phyloP scores from a whole-genome alignment of 805 yeast species.

The Ogataea trehalophila region DNA sequence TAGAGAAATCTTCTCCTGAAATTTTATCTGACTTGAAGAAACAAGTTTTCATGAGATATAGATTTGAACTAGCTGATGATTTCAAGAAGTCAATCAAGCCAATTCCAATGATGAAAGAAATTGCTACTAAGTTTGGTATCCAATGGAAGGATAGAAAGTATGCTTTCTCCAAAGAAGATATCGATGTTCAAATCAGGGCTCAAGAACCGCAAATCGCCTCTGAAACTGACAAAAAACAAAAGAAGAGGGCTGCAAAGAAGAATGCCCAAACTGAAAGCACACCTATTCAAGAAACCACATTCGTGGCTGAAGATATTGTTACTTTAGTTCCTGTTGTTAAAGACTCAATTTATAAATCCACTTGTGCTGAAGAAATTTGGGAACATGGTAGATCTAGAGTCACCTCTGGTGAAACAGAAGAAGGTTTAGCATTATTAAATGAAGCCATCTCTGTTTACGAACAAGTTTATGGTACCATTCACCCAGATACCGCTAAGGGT shows the following conservation, averaged over 20 bases:
- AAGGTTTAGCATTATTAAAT: conserved; percentile 57
- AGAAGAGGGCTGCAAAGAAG: conserved; percentile 29
- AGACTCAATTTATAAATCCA: conserved; percentile 60
- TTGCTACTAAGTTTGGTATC: conserved; percentile 76
- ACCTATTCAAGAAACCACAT: conserved; percentile 34
- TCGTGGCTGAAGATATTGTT: conserved; percentile 56
- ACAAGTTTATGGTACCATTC: conserved; percentile 78
- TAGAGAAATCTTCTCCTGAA: conserved; percentile 37
- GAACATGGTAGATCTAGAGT: conserved; percentile 47
- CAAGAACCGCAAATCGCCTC: conserved; percentile 19
- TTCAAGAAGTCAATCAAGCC: conserved; percentile 41
- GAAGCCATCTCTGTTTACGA: conserved; percentile 74
- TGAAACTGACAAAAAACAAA: conserved; percentile 25
- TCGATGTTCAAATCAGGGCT: conserved; percentile 27
- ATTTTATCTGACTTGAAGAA: conserved; percentile 41
- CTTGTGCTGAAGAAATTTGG: conserved; percentile 70
- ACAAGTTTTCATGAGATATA: conserved; percentile 60
- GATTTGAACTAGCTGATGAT: conserved; percentile 46
- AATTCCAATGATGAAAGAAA: conserved; percentile 53
- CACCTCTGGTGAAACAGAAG: conserved; percentile 38
- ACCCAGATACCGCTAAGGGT: conserved; percentile 71
- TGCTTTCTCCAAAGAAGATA: conserved; percentile 40
- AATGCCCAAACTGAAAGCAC: conserved; percentile 10
- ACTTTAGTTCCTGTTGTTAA: conserved; percentile 73
- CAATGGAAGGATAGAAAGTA: conserved; percentile 66